Percentiles rank a stretch among this genome's conserved stretches.
These are phyloP conservation scores for Saccharomyces hybrid DNA, from an alignment of 1,139 yeast species.

Conservation along the genomic window DNA sequence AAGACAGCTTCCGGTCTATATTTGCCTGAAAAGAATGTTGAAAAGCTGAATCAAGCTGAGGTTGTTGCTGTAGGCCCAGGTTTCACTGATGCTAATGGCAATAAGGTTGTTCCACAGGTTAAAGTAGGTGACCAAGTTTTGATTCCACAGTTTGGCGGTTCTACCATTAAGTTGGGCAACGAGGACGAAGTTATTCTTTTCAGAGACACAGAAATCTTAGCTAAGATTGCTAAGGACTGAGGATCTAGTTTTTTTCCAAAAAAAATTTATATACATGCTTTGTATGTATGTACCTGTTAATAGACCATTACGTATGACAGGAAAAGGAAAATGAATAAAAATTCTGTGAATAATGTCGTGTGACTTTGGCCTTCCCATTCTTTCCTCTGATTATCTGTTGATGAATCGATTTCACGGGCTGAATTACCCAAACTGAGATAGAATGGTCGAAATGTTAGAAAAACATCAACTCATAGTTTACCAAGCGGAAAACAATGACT, in stretches of 20 bases:
- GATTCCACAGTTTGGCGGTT: slow-evolving; percentile 88
- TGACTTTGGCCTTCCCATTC: neutral
- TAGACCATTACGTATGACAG: neutral
- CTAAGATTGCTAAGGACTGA: slow-evolving; percentile 49
- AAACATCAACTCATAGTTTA: neutral
- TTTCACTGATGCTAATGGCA: slow-evolving; percentile 58
- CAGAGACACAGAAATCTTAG: slow-evolving; percentile 91
- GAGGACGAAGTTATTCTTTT: slow-evolving; percentile 68
- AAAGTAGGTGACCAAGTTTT: slow-evolving; percentile 86
- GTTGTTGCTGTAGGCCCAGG: slow-evolving; percentile 87
- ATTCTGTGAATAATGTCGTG: too few species aligned
- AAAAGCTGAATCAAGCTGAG: slow-evolving; percentile 78
- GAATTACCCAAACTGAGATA: neutral
- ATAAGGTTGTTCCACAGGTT: slow-evolving; percentile 63
- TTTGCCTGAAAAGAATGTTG: slow-evolving; percentile 95
- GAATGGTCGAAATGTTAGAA: neutral
- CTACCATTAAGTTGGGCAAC: slow-evolving; percentile 69
- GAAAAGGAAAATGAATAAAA: neutral
- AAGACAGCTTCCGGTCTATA: slow-evolving; percentile 92
- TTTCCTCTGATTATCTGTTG: neutral
- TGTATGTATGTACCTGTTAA: neutral
- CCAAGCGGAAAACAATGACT: neutral
- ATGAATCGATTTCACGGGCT: neutral
- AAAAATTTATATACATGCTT: neutral
- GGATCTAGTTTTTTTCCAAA: neutral